Conservation (phyloP, 2,329 filamentous ascomycete species). For the Beauveria asiatica region DNA sequence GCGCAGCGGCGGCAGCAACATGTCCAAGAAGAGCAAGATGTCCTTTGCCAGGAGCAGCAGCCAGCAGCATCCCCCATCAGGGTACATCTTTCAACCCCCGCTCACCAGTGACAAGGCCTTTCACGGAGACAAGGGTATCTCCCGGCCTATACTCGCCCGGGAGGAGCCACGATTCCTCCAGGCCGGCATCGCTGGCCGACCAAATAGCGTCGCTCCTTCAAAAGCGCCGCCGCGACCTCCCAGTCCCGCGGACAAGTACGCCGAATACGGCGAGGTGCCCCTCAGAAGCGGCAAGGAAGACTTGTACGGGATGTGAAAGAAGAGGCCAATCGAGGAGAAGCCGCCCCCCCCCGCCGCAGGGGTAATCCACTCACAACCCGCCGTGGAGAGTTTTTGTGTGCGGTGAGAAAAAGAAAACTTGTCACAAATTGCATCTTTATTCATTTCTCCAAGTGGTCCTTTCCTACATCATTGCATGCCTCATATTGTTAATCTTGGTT, state of each 20-base stretch:
- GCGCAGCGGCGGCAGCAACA: conserved; percentile 25
- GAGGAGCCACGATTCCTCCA: conserved; percentile 12
- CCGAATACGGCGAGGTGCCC: conserved; percentile 21
- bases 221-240: background rate
- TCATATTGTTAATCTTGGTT: background rate
- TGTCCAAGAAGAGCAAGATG: too few species aligned
- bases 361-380: too few species aligned
- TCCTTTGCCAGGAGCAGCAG: conserved; percentile 24
- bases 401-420: too few species aligned
- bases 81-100: conserved; percentile 23
- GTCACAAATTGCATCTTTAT: too few species aligned
- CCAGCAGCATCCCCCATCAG: conserved; percentile 21
- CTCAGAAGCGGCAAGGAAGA: conserved; percentile 27
- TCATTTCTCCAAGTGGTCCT: too few species aligned
- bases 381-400: background rate
- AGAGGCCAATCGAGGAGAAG: background rate
- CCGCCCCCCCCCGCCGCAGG: background rate
- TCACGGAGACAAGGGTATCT: conserved; percentile 11
- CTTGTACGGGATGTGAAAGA: conserved; percentile 22
- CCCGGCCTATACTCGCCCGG: background rate
- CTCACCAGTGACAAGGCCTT: conserved; percentile 18
- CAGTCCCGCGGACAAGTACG: background rate
- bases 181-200: conserved; percentile 10
- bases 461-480: too few species aligned
- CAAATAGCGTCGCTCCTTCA: background rate